Evolutionary conservation across 257 asterid genomes (phyloP), one percentile per base, ranked within the genome.

Genomic region (Ilex aquifolium): DNA sequence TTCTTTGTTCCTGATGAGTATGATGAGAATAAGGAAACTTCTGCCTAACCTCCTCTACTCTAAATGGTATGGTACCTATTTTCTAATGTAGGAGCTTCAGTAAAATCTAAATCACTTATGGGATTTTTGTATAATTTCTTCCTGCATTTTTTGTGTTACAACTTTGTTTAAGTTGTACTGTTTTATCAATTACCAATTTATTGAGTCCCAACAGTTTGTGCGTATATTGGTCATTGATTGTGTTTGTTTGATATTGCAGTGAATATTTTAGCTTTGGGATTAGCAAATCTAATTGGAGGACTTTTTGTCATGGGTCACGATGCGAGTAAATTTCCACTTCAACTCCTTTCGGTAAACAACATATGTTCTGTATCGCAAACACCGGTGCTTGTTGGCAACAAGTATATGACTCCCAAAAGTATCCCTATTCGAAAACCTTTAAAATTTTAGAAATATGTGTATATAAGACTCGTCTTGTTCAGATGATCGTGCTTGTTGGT

Each of bases 241-340:
- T 8, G 42, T 36, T 72, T 44, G 32, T 48, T 13, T 77, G 49
- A 58, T 46, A 16, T 66, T 65, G 65, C 91, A 91, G 97, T 85
- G 86, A 80, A 83, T 27, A 72, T 82, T 62, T 63, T 89, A 44
- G 95, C 92, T 60, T 72, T 89, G 44, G 91, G 86, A 71, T 59
- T 82, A 76, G 99, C 97, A 63, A 89, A 81, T 82, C 79, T 92
- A 71, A 63, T 89, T 57, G 97, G 98, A 27, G 98, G 98, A 32
- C 72, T 92, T 21, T 72, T 87, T 63, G 51, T 92, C 72, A 63
- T 89, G 54, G 65, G 65, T 65, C 91, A 92, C 67, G 85, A 87
- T 73, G 99, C 89, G 79, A 89, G 95, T 77, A 58, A 39, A 55
- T 63, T 40, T 50, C 29, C 7, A 15, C 16, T 62, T 57, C 39